A percentile compares a stretch with the other conserved stretches of the same genome.
Conservation (phyloP, 1,284 basidiomycete species). For the Melampsora abietis-canadensis region DNA sequence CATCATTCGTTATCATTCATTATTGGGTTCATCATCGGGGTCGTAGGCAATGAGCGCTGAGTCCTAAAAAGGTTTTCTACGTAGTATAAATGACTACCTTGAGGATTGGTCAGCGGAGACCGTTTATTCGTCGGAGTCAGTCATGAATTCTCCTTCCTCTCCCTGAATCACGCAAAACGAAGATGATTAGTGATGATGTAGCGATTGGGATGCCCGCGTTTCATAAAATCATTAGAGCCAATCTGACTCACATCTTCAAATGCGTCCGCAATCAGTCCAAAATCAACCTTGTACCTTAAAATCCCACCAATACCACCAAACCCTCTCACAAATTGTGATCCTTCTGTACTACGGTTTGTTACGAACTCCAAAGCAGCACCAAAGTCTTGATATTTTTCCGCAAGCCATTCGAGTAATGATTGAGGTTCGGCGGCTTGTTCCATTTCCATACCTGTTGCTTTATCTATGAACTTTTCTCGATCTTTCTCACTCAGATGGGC, state of each 20-base stretch:
- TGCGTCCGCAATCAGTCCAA: slow-evolving; percentile 61
- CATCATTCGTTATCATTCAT: not conserved
- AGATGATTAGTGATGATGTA: not conserved
- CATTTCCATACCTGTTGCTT: slow-evolving; percentile 92
- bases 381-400: slow-evolving; percentile 97
- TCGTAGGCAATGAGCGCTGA: not conserved
- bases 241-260: slow-evolving; percentile 46
- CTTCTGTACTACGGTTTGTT: slow-evolving; percentile 77
- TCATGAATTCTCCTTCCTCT: slow-evolving; percentile 44
- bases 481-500: slow-evolving; percentile 64
- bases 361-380: slow-evolving; percentile 80
- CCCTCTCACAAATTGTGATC: slow-evolving; percentile 96
- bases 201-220: too few species aligned
- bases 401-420: slow-evolving; percentile 91
- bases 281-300: slow-evolving; percentile 91
- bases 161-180: slow-evolving; percentile 15
- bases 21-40: not conserved
- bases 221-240: not conserved
- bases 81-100: not conserved
- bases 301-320: slow-evolving; percentile 97
- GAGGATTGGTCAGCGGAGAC: not conserved
- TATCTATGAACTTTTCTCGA: slow-evolving; percentile 89
- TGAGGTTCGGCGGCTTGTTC: slow-evolving; percentile 76
- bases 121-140: slow-evolving; percentile 38
- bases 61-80: not conserved